phyloP scores from a whole-genome alignment of 192 early-diverging fungal genomes.

The Coemansia sp. region DNA sequence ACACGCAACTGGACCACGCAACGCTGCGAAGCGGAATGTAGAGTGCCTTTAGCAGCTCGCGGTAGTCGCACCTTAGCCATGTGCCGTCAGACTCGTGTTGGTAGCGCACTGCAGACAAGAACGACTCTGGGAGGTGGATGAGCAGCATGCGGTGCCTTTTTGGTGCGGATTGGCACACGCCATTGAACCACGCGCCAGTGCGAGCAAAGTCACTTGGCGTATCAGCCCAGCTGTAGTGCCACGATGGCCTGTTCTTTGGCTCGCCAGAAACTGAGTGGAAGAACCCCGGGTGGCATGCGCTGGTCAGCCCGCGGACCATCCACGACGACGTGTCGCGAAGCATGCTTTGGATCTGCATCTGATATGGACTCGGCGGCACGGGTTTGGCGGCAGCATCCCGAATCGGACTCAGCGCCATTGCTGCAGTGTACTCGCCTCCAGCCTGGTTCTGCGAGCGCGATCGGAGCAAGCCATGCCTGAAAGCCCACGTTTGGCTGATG shows the following conservation, averaged over 20 bases:
- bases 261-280: slow-evolving; percentile 19
- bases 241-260: slow-evolving; percentile 7
- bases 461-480: slow-evolving; percentile 22
- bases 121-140: slow-evolving; percentile 43
- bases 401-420: slow-evolving; percentile 20
- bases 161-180: neutral
- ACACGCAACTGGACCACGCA: slow-evolving; percentile 41
- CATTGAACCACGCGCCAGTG: slow-evolving; percentile 36
- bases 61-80: slow-evolving; percentile 31
- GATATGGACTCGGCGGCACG: slow-evolving; percentile 21
- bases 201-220: slow-evolving; percentile 33
- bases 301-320: slow-evolving; percentile 43
- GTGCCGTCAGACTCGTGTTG: slow-evolving; percentile 17
- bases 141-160: slow-evolving; percentile 31
- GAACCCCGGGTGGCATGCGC: slow-evolving; percentile 20
- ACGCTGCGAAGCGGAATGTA: slow-evolving; percentile 28
- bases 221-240: slow-evolving; percentile 49
- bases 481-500: slow-evolving; percentile 39
- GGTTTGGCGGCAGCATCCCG: slow-evolving; percentile 15
- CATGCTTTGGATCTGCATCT: slow-evolving; percentile 12
- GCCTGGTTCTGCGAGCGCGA: slow-evolving; percentile 28
- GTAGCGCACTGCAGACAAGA: slow-evolving; percentile 19
- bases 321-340: slow-evolving; percentile 32
- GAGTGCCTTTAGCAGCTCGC: slow-evolving; percentile 33
- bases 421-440: slow-evolving; percentile 15